A percentile compares a stretch with the other conserved stretches of the same genome.
These are phyloP conservation scores for Nicotiana attenuata DNA, from an alignment of 257 asterid genomes.

Conservation along the genomic window DNA sequence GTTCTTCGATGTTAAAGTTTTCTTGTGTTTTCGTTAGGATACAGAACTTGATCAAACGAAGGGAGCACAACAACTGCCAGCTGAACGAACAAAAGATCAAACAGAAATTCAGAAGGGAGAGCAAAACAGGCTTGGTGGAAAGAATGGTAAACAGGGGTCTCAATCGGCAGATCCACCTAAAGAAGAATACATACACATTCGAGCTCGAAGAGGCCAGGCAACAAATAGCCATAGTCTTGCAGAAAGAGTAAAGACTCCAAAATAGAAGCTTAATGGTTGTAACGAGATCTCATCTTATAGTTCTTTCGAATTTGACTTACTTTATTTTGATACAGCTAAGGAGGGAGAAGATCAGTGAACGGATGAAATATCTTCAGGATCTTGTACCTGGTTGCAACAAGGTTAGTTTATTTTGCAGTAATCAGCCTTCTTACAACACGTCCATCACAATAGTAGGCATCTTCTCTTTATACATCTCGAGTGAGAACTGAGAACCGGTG, in stretches of 20 bases:
- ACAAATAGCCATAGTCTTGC: slow-evolving; percentile 99
- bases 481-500: not conserved
- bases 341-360: slow-evolving; percentile 95
- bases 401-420: slow-evolving; percentile 29
- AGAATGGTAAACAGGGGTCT: slow-evolving; percentile 52
- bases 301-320: slow-evolving; percentile 10
- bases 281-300: not conserved
- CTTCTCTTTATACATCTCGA: not conserved
- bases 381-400: slow-evolving; percentile 98
- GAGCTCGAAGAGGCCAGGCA: slow-evolving; percentile 95
- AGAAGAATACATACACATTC: slow-evolving; percentile 71
- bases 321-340: slow-evolving; percentile 50
- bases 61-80: slow-evolving; percentile 27
- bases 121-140: slow-evolving; percentile 52
- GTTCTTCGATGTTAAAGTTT: not conserved
- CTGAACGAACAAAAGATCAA: slow-evolving; percentile 33
- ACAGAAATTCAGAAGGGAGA: slow-evolving; percentile 41
- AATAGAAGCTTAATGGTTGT: not conserved
- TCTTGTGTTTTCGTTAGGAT: slow-evolving; percentile 31
- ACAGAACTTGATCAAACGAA: slow-evolving; percentile 33
- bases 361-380: slow-evolving; percentile 98
- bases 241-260: slow-evolving; percentile 60
- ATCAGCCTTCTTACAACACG: not conserved
- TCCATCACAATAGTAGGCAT: not conserved
- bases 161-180: slow-evolving; percentile 66